Percentiles rank a stretch among this genome's conserved stretches.
Evolutionary conservation across 768 basidiomycete genomes (phyloP).

Genomic region (Suillus decipiens): DNA sequence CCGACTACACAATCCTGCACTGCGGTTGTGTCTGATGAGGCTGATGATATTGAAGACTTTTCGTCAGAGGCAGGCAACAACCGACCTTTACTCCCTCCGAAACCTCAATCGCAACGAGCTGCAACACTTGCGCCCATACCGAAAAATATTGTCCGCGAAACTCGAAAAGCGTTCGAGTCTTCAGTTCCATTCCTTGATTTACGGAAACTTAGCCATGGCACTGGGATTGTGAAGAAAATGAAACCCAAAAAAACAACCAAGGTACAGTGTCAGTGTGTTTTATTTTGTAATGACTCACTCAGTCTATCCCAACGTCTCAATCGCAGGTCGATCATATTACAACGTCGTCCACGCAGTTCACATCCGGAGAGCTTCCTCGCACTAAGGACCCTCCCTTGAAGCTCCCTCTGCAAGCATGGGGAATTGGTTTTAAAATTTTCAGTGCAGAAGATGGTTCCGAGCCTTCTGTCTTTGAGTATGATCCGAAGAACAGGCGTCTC

Average conservation of each 20-base stretch:
- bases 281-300: not conserved
- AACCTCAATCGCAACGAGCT: constrained; percentile 6
- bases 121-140: constrained; percentile 10
- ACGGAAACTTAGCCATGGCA: not conserved
- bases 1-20: not conserved
- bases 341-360: constrained; percentile 32
- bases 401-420: constrained; percentile 31
- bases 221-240: constrained; percentile 21
- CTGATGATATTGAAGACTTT: constrained; percentile 13
- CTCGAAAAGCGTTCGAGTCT: constrained; percentile 16
- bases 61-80: constrained; percentile 25
- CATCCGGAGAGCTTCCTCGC: not conserved
- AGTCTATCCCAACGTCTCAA: constrained; percentile 1
- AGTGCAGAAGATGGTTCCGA: not conserved
- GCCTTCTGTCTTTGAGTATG: not conserved
- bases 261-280: constrained; percentile 6
- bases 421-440: constrained; percentile 22
- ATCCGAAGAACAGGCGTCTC: not conserved
- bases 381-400: constrained; percentile 8
- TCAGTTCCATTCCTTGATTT: constrained; percentile 9
- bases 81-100: not conserved
- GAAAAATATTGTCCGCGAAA: constrained; percentile 16
- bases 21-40: constrained; percentile 9
- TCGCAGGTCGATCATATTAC: constrained; percentile 22
- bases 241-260: constrained; percentile 27